phyloP scores from a whole-genome alignment of 1,284 basidiomycete genomes.

The Pisolithus thermaeus region DNA sequence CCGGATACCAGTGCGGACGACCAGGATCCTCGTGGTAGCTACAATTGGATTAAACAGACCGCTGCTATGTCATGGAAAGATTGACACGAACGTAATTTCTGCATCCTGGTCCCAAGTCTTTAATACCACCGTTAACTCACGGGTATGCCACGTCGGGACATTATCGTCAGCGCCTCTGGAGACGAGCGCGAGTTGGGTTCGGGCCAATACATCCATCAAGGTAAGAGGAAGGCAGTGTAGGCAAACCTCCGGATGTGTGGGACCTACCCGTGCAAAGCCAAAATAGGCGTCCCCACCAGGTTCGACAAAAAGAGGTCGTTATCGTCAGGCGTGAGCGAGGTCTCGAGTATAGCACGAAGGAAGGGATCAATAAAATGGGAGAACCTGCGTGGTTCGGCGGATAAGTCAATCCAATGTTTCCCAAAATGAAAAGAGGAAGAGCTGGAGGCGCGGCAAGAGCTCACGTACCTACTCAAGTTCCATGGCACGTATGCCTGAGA shows the following conservation, averaged over 20 bases:
- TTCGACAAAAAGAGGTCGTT: conserved; percentile 84
- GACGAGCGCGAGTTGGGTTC: neutral
- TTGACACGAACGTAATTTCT: conserved; percentile 45
- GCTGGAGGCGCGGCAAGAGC: no score
- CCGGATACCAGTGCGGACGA: conserved; percentile 65
- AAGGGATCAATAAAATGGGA: conserved; percentile 74
- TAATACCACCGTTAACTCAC: conserved; percentile 54
- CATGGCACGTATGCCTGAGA: conserved; percentile 81
- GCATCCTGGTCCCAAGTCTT: conserved; percentile 49
- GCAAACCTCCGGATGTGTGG: neutral
- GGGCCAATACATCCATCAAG: neutral
- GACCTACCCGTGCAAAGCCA: conserved; percentile 73
- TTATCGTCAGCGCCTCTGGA: conserved; percentile 67
- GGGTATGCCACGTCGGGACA: conserved; percentile 76
- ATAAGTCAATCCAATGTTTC: neutral
- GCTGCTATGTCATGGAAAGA: neutral
- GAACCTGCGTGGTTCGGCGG: conserved; percentile 23
- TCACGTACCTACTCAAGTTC: conserved; percentile 46
- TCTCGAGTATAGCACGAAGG: conserved; percentile 63
- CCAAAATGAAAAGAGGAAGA: neutral
- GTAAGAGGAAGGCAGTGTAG: neutral
- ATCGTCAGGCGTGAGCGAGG: conserved; percentile 74
- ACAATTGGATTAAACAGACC: neutral
- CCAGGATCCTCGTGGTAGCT: conserved; percentile 65
- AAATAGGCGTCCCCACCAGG: conserved; percentile 58